phyloP scores from a whole-genome alignment of 805 yeast species.

The Candida odintsovae region DNA sequence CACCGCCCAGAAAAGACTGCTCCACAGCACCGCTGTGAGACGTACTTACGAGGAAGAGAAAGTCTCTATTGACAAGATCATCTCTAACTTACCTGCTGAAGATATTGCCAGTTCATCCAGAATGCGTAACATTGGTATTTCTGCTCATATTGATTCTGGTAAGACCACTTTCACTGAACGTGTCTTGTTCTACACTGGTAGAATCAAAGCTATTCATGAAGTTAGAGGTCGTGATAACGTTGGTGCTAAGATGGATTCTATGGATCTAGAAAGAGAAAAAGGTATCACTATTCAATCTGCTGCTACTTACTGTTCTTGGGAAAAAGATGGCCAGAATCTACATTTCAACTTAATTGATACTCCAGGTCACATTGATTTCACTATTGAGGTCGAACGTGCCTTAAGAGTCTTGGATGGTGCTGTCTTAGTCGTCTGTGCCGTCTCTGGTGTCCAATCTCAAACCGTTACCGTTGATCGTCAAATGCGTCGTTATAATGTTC shows the following conservation, averaged over 20 bases:
- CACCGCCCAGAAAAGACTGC: slow-evolving; percentile 16
- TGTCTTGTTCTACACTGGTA: slow-evolving; percentile 91
- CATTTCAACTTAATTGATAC: slow-evolving; percentile 96
- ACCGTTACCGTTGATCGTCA: slow-evolving; percentile 98
- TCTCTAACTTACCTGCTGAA: slow-evolving; percentile 38
- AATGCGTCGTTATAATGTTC: slow-evolving; percentile 97
- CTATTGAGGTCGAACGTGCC: slow-evolving; percentile 99
- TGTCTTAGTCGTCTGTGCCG: slow-evolving; percentile 96
- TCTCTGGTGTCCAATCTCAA: slow-evolving; percentile 96
- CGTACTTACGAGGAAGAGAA: slow-evolving; percentile 69
- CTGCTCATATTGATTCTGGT: slow-evolving; percentile 98
- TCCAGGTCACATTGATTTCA: slow-evolving; percentile 98
- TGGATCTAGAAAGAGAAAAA: slow-evolving; percentile 97
- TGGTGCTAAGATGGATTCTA: slow-evolving; percentile 99
- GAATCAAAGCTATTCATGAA: slow-evolving; percentile 95
- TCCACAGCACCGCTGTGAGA: slow-evolving; percentile 27
- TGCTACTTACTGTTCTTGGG: slow-evolving; percentile 98
- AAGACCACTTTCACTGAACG: slow-evolving; percentile 98
- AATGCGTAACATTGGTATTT: slow-evolving; percentile 92
- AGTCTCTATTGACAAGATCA: slow-evolving; percentile 55
- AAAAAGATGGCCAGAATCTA: slow-evolving; percentile 57
- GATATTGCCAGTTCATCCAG: slow-evolving; percentile 48
- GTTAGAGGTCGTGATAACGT: slow-evolving; percentile 96
- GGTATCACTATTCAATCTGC: slow-evolving; percentile 99
- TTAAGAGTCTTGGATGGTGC: slow-evolving; percentile 97